Percentiles rank a stretch among this genome's conserved stretches.
These are phyloP conservation scores for Vinca minor DNA, from an alignment of 257 asterid genomes.

Conservation along the genomic window DNA sequence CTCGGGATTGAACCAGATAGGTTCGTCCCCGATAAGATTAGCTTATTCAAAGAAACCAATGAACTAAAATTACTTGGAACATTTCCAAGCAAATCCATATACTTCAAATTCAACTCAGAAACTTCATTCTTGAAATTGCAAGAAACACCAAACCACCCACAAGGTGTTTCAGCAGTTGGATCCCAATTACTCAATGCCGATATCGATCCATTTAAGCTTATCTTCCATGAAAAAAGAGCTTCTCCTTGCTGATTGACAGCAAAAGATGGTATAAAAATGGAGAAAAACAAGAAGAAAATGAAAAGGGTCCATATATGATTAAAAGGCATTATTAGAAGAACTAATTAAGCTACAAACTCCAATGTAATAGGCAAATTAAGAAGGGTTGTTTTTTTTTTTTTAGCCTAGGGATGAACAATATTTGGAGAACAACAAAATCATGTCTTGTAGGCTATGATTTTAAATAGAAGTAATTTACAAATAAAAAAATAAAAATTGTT, in stretches of 20 bases:
- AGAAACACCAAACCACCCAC: constrained; percentile 41
- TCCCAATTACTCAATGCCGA: constrained; percentile 48
- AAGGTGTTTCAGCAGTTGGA: constrained; percentile 34
- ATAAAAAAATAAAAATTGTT: too few species aligned
- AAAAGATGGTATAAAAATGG: constrained; percentile 14
- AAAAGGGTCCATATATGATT: constrained; percentile 22
- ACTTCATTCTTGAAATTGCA: constrained; percentile 52
- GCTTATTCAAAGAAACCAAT: constrained; percentile 29
- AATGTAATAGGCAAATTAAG: constrained; percentile 24
- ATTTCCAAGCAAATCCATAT: constrained; percentile 48
- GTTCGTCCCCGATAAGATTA: constrained; percentile 51
- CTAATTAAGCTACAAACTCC: constrained; percentile 37
- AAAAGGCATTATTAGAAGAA: constrained; percentile 24
- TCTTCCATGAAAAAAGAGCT: constrained; percentile 55
- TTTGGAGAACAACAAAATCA: constrained; percentile 24
- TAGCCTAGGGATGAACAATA: constrained; percentile 39
- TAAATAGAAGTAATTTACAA: constrained; percentile 1
- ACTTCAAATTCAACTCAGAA: constrained; percentile 37
- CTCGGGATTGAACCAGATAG: constrained; percentile 52
- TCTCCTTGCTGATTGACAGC: constrained; percentile 47
- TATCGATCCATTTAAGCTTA: constrained; percentile 39
- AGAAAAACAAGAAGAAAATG: constrained; percentile 10
- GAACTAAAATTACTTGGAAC: constrained; percentile 41
- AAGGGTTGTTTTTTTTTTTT: constrained; percentile 19
- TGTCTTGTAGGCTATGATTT: constrained; percentile 28